These are phyloP conservation scores for Euphrasia arctica DNA, from an alignment of 305 asterid genomes.

Conservation along the genomic window DNA sequence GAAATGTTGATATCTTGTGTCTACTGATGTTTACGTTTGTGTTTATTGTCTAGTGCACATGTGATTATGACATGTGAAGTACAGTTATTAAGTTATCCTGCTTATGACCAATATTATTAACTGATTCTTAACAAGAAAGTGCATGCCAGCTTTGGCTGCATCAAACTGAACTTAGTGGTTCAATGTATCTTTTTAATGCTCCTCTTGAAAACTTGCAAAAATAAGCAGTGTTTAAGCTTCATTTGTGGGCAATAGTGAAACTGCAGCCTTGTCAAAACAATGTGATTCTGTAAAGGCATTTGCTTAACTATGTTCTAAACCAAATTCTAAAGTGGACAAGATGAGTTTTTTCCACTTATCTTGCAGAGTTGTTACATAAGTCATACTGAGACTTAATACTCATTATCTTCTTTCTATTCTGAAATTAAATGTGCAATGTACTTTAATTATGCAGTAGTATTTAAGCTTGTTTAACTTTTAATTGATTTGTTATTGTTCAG, in stretches of 20 bases:
- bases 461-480: background rate
- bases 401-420: background rate
- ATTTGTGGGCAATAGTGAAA: background rate
- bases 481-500: background rate
- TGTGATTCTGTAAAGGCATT: background rate
- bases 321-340: background rate
- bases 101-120: background rate
- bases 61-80: background rate
- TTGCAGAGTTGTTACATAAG: background rate
- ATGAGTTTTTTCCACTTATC: background rate
- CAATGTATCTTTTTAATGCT: background rate
- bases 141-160: background rate
- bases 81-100: background rate
- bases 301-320: background rate
- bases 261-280: background rate
- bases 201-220: background rate
- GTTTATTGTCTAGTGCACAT: slow-evolving; percentile 7
- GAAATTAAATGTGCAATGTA: background rate
- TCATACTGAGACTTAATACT: background rate
- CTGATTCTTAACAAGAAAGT: slow-evolving; percentile 8
- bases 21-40: slow-evolving; percentile 2
- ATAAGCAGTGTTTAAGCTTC: background rate
- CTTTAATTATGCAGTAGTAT: background rate
- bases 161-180: slow-evolving; percentile 2
- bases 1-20: slow-evolving; percentile 9